These are phyloP conservation scores for Exidia glandulosa DNA, from an alignment of 768 basidiomycete genomes.

Conservation along the genomic window DNA sequence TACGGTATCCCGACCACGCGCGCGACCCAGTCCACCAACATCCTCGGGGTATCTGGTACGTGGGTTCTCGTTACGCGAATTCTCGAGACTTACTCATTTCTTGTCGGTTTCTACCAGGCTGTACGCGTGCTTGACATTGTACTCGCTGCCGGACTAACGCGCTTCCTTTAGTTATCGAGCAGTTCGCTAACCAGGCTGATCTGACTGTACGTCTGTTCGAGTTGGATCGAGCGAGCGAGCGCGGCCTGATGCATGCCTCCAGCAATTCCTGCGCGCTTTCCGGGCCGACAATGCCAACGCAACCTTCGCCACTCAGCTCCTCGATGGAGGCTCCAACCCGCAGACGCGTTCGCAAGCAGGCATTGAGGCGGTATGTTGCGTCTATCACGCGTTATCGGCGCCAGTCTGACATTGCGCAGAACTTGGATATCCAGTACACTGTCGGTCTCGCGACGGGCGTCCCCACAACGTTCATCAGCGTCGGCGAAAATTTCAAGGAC, in stretches of 20 bases:
- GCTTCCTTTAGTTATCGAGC: slow-evolving; percentile 16
- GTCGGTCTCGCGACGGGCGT: slow-evolving; percentile 21
- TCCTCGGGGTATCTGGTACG: slow-evolving; percentile 10
- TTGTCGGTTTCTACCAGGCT: not conserved
- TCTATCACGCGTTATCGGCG: not conserved
- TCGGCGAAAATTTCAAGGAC: slow-evolving; percentile 9
- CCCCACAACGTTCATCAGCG: slow-evolving; percentile 18
- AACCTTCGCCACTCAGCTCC: slow-evolving; percentile 3
- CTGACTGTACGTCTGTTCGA: slow-evolving; percentile 4
- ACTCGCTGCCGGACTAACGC: slow-evolving; percentile 19
- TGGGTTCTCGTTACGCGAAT: too few relatives aligned
- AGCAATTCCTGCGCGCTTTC: slow-evolving; percentile 5
- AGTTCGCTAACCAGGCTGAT: slow-evolving; percentile 13
- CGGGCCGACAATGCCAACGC: slow-evolving; percentile 6
- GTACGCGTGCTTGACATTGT: slow-evolving; percentile 15
- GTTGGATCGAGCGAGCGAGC: too few relatives aligned
- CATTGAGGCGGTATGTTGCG: slow-evolving; percentile 3
- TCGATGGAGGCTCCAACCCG: slow-evolving; percentile 7
- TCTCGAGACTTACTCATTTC: too few relatives aligned
- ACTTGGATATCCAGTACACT: slow-evolving; percentile 29
- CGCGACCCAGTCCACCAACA: slow-evolving; percentile 15
- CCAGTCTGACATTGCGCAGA: slow-evolving; percentile 6
- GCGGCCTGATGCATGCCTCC: not conserved
- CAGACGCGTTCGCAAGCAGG: slow-evolving; percentile 3
- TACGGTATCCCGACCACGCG: slow-evolving; percentile 23